Conservation (phyloP, 371 early-diverging fungal species). For the Conidiobolus incongruus region DNA sequence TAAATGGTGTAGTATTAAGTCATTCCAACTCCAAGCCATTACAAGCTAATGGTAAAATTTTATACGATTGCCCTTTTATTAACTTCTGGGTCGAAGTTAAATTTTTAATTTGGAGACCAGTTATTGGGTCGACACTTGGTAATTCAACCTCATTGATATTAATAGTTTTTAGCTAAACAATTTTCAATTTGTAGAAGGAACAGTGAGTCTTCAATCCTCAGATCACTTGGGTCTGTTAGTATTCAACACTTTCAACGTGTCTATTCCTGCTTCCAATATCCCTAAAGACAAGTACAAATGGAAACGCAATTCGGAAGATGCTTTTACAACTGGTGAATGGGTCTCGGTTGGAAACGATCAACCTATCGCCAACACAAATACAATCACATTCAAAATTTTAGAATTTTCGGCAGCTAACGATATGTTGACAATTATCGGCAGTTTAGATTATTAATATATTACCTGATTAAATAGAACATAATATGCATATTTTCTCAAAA, state of each 20-base stretch:
- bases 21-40: constrained; percentile 40
- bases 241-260: constrained; percentile 85
- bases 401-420: no score
- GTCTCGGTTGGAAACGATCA: no score
- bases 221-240: constrained; percentile 86
- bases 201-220: constrained; percentile 79
- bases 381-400: no score
- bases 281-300: constrained; percentile 49
- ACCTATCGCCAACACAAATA: no score
- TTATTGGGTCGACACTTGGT: constrained; percentile 38
- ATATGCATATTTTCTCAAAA: no score
- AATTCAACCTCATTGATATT: no score
- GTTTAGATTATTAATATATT: no score
- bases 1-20: constrained; percentile 70
- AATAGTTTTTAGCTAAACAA: no score
- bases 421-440: no score
- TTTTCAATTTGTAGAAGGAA: no score
- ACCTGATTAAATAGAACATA: no score
- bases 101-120: constrained; percentile 65
- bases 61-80: constrained; percentile 64
- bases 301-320: constrained; percentile 14
- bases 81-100: constrained; percentile 48
- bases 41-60: constrained; percentile 33
- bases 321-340: no score
- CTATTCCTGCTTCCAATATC: constrained; percentile 65